These are phyloP conservation scores for Trametes cinnabarina DNA, from an alignment of 768 basidiomycete genomes.

Conservation along the genomic window DNA sequence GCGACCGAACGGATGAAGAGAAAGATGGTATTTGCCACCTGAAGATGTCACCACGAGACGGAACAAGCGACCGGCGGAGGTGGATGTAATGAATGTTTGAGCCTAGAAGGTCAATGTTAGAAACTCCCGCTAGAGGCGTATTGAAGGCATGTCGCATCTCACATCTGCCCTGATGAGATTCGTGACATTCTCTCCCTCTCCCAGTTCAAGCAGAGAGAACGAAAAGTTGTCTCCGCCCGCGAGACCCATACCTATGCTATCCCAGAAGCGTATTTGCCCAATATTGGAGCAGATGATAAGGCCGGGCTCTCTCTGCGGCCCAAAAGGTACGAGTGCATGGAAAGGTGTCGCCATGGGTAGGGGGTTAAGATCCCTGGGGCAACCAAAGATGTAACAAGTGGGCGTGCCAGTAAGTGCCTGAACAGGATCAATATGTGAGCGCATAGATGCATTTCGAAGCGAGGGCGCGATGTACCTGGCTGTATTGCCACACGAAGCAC, in stretches of 20 bases:
- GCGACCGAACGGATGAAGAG: constrained; percentile 58
- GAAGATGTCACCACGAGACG: constrained; percentile 62
- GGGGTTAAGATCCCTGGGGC: constrained; percentile 49
- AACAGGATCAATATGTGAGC: neutral
- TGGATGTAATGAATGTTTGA: constrained; percentile 67
- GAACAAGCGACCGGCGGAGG: constrained; percentile 64
- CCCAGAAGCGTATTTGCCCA: constrained; percentile 84
- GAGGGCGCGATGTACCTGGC: constrained; percentile 42
- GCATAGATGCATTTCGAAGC: neutral
- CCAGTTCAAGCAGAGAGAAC: constrained; percentile 47
- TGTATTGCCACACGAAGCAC: constrained; percentile 84
- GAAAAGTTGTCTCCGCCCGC: constrained; percentile 73
- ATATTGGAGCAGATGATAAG: constrained; percentile 71
- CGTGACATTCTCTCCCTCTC: constrained; percentile 57
- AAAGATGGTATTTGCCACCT: constrained; percentile 65
- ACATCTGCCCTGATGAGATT: constrained; percentile 67
- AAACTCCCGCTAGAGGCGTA: neutral
- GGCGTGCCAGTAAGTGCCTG: constrained; percentile 67
- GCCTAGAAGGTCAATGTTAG: constrained; percentile 36
- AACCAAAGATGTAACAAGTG: constrained; percentile 81
- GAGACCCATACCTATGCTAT: constrained; percentile 78
- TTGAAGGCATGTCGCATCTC: constrained; percentile 27
- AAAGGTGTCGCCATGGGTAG: constrained; percentile 52
- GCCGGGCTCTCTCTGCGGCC: constrained; percentile 76
- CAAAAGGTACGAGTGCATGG: constrained; percentile 61